Base-by-base conservation (phyloP, 495 filamentous ascomycete species). In the Hypoxylon lienhwacheense region DNA sequence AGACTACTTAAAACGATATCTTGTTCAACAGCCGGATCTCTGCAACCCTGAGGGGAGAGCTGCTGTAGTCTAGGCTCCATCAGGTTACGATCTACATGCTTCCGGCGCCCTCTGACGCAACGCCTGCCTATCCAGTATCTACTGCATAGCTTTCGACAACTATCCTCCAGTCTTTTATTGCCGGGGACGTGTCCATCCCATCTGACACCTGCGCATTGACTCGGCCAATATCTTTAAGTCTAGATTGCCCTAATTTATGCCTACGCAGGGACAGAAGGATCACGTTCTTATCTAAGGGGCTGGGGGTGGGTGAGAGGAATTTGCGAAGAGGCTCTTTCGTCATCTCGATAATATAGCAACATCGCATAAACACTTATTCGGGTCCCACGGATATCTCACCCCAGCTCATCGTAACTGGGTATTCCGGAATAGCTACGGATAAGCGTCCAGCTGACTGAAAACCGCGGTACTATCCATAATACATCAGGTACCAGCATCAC, bases 71-170 rank as follows among this genome's bases (percentile, higher is more conserved):
- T 53, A 61, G 21, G 15, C 58, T 26, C 28, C 0, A 47, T 53
- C 34, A 14, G 52, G 58, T 14, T 35, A 48, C 22, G 58, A 61
- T 61, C 58, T 61, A 28, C 58, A 11, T 32, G 25, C 11, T 43
- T 25, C 47, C 36, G 47, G 24, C 25, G 42, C 52, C 25, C 48
- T 56, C 52, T 61, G 58, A 61, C 58, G 58, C 58, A 61, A 56
- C 52, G 47, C 42, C 51, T 50, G 35, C 47, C 57, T 52, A 40
- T 61, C 58, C 47, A 48, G 52, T 35, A 55, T 49, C 17, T 53
- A 60, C 36, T 8, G 8, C 8, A 8, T 26, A 26, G 24, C 5
- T 25, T 35, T 58, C 41, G 42, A 58, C 35, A 35, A 25, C 22
- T 36, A 39, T 35, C 50, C 39, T 41, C 28, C 46, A 50, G 32